Evolutionary conservation across 176 grass and related monocot genomes (phyloP).

Genomic region (Cenchrus fungigraminus): DNA sequence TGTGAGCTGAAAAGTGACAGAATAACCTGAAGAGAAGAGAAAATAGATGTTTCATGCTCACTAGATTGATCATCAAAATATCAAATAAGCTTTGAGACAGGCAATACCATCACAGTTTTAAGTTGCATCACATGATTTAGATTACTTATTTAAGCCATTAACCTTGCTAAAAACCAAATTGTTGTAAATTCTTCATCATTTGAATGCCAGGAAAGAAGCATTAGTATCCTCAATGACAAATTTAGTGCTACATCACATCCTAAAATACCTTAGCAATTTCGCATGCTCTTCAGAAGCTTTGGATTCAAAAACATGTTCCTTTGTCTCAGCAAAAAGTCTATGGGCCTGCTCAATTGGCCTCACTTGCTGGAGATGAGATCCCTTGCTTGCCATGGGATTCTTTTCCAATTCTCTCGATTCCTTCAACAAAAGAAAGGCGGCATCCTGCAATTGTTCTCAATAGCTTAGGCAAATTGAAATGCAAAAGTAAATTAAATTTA

Average conservation of each 20-base stretch:
- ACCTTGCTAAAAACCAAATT: slow-evolving; percentile 6
- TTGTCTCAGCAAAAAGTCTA: slow-evolving; percentile 90
- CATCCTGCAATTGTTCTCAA: slow-evolving; percentile 72
- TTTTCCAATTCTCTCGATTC: slow-evolving; percentile 89
- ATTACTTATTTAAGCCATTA: not conserved
- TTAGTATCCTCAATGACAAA: slow-evolving; percentile 33
- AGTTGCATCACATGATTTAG: slow-evolving; percentile 18
- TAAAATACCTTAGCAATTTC: slow-evolving; percentile 82
- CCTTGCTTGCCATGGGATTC: slow-evolving; percentile 95
- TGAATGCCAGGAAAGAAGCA: slow-evolving; percentile 22
- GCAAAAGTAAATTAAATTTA: slow-evolving; percentile 23
- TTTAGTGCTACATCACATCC: not conserved
- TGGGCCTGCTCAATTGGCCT: slow-evolving; percentile 87
- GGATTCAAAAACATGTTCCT: slow-evolving; percentile 87
- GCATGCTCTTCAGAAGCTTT: slow-evolving; percentile 91
- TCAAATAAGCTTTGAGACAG: slow-evolving; percentile 1
- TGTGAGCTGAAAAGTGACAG: slow-evolving; percentile 10
- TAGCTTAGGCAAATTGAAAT: slow-evolving; percentile 29
- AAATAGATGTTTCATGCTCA: slow-evolving; percentile 15
- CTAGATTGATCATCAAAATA: not conserved
- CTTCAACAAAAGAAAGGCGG: slow-evolving; percentile 92
- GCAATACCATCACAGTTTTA: slow-evolving; percentile 5
- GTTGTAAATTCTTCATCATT: not conserved
- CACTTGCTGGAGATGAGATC: slow-evolving; percentile 76
- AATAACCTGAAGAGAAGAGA: slow-evolving; percentile 9